Base-by-base conservation (phyloP, 306 rosid genomes). In the Cucumis hystrix region DNA sequence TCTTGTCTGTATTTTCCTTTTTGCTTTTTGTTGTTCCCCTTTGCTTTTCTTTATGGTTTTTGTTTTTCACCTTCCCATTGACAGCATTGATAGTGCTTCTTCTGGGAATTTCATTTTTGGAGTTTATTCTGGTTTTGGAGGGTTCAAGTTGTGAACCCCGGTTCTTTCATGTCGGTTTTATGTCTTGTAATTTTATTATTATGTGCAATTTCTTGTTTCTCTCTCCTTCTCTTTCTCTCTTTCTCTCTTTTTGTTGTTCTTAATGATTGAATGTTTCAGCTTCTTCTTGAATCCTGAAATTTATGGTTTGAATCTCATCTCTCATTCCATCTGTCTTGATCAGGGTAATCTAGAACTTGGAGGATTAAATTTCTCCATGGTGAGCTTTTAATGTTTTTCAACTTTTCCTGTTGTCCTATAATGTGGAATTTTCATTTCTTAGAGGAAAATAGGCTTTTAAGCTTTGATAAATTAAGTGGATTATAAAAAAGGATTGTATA, bases 341-440 rank as follows among this genome's bases (percentile, higher is more conserved):
- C 97, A 92, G 96, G 93, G 66, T 85, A 80, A 82, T 82, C 82
- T 79, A 78, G 84, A 86, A 79, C 61, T 82, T 85, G 83, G 78
- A 64, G 77, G 77, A 82, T 57, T 81, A 56, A n/a, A 79, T 72
- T 82, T 87, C 66, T 79, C 85, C 52, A 95, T 95, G 99, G 99
- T 95, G 82, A 90, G 90, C 72, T 59, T 60, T 61, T 79, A 54
- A 40, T 13, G 55, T 75, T 76, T 52, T 74, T 62, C 20, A 18
- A 7, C 25, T 43, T 65, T n/a, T 77, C 11, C 12, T 64, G 28
- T 45, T 16, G 72, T 45, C 13, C 61, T 58, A 30, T 71, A 60
- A 60, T 60, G 74, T 51, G 21, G 6, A 10, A 57, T 39, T 61
- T 74, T 18, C 28, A 76, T 66, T 69, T 76, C 35, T 63, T 69